Percentiles rank a stretch among this genome's conserved stretches.
Evolutionary conservation across 75 land plant genomes (phyloP).

Genomic region (Cupressus sempervirens): DNA sequence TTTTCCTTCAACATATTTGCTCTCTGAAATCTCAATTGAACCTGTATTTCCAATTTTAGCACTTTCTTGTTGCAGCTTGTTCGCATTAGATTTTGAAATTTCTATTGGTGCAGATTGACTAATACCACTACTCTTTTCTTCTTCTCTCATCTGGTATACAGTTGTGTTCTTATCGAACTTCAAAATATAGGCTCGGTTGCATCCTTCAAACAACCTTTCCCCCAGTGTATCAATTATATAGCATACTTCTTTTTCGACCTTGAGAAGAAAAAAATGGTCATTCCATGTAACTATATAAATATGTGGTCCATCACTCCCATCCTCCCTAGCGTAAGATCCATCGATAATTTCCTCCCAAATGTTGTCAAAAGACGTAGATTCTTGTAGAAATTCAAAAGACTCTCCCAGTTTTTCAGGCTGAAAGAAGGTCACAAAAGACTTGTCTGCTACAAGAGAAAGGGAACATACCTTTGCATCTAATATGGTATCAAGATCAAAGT

Average conservation of each 20-base stretch:
- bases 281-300: slow-evolving; percentile 94
- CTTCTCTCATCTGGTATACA: slow-evolving; percentile 32
- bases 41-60: background rate
- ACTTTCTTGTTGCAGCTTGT: background rate
- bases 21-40: slow-evolving; percentile 8
- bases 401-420: slow-evolving; percentile 59
- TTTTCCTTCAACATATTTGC: slow-evolving; percentile 18
- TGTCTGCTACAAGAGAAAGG: slow-evolving; percentile 57
- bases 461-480: slow-evolving; percentile 67
- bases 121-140: slow-evolving; percentile 3
- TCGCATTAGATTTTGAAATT: background rate
- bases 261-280: slow-evolving; percentile 90
- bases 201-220: slow-evolving; percentile 89
- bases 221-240: slow-evolving; percentile 93
- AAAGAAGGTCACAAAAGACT: slow-evolving; percentile 85
- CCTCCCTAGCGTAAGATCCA: background rate
- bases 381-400: slow-evolving; percentile 58
- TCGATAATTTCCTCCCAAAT: slow-evolving; percentile 83
- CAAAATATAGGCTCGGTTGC: slow-evolving; percentile 77
- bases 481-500: slow-evolving; percentile 92
- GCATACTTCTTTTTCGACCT: slow-evolving; percentile 66
- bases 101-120: background rate
- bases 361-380: slow-evolving; percentile 77
- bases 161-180: slow-evolving; percentile 65
- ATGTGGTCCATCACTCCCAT: slow-evolving; percentile 22